Base-by-base conservation (phyloP, 108 stramenopile genomes). In the Pseudonitzschia multiseries region DNA sequence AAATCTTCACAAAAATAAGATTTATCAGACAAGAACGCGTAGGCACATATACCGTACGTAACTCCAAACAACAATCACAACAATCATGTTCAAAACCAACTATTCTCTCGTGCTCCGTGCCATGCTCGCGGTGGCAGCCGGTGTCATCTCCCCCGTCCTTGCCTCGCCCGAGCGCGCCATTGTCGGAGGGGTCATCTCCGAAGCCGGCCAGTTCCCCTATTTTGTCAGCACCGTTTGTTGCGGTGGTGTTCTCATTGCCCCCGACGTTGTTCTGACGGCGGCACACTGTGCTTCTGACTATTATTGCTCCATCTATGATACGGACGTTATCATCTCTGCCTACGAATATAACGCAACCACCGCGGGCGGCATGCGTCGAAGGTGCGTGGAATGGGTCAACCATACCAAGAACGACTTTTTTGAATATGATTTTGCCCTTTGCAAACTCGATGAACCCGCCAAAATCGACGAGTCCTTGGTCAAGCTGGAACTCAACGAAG, bases 401-500 rank as follows among this genome's bases (percentile, higher is more conserved):
- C 36, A 36, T 6, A 2, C 36, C 36, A 36, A 36, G 36, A 36
- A 36, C 36, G 24, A n/a, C 41, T 42, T 9, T 14, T 9, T 0
- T 29, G 52, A 54, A 36, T 36, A 31, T 20, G 61, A 62, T 29
- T 40, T 62, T 40, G 61, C 61, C n/a, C 36, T 62, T n/a, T 36
- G 32, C 20, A 62, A 40, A 20, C 36, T 62, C 26, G 29, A 62
- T 40, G 9, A 13, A 17, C 61, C 61, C 4, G n/a, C 40, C 18
- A 0, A 6, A 13, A 33, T 62, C 2, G 61, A 62, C 20, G 0
- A 62, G n/a, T 31, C 32, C 17, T 31, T 33, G 4, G 36, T 41
- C 17, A 31, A 1, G n/a, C 36, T 62, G 8, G 0, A 22, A 20
- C 36, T 62, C 32, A 62, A 62, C 36, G 22, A 56, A 24, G 54